phyloP scores from a whole-genome alignment of 2,329 filamentous ascomycete genomes.

The Aspergillus eucalypticola region DNA sequence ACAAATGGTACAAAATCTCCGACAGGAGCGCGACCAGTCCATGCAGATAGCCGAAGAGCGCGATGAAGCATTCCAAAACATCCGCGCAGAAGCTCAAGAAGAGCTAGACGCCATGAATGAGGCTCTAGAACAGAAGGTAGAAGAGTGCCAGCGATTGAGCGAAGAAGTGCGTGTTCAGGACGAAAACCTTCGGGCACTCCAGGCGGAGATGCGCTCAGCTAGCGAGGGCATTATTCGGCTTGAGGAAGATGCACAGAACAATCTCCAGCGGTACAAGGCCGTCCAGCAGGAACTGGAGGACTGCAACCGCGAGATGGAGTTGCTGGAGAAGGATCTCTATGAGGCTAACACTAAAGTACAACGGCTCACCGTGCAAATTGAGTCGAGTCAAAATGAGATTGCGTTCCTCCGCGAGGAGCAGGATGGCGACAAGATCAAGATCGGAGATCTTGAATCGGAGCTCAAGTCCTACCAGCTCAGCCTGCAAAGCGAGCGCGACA shows the following conservation, averaged over 20 bases:
- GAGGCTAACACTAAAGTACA: conserved; percentile 88
- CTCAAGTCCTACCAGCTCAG: conserved; percentile 76
- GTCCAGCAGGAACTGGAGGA: conserved; percentile 81
- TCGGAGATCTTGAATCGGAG: conserved; percentile 85
- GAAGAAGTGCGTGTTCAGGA: conserved; percentile 72
- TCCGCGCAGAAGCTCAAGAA: conserved; percentile 60
- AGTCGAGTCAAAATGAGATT: conserved; percentile 90
- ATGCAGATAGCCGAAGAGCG: conserved; percentile 69
- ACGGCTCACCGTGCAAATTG: conserved; percentile 83
- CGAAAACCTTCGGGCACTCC: conserved; percentile 88
- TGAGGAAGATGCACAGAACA: conserved; percentile 84
- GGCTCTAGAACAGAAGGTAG: conserved; percentile 70
- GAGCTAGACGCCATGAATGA: conserved; percentile 60
- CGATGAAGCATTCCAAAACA: conserved; percentile 51
- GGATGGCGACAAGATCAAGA: conserved; percentile 95
- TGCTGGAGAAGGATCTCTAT: conserved; percentile 77
- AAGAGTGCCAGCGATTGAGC: conserved; percentile 69
- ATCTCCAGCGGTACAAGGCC: conserved; percentile 74
- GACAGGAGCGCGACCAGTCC: conserved; percentile 83
- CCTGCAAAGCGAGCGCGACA: conserved; percentile 83
- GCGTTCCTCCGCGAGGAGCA: conserved; percentile 95
- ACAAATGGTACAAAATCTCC: conserved; percentile 73
- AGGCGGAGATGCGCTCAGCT: conserved; percentile 89
- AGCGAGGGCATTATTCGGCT: conserved; percentile 82
- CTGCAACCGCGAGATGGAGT: conserved; percentile 82